Evolutionary conservation across 495 filamentous ascomycete species (phyloP).

Genomic region (Neurospora sp.): DNA sequence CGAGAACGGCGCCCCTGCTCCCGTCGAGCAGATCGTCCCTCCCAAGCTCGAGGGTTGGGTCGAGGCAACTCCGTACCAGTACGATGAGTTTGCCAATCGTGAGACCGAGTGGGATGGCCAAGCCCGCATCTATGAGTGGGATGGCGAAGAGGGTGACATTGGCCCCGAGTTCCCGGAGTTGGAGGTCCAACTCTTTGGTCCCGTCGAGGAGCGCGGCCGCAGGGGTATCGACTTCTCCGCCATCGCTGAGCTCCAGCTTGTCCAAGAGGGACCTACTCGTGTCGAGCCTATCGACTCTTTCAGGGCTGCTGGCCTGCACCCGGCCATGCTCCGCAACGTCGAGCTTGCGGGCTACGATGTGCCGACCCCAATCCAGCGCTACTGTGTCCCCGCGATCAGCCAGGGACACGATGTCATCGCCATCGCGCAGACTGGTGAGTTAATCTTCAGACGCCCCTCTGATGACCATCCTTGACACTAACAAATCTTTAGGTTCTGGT

Average conservation of each 20-base stretch:
- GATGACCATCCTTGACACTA: not conserved
- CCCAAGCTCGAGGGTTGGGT: constrained; percentile 39
- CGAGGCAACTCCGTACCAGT: constrained; percentile 42
- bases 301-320: constrained; percentile 73
- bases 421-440: constrained; percentile 83
- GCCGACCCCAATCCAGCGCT: constrained; percentile 83
- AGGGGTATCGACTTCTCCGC: constrained; percentile 43
- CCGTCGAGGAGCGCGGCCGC: constrained; percentile 24
- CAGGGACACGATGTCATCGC: constrained; percentile 70
- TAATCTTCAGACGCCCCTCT: not conserved
- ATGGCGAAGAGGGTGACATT: constrained; percentile 76
- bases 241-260: constrained; percentile 46
- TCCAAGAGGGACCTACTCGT: constrained; percentile 45
- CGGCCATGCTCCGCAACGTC: constrained; percentile 70
- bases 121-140: constrained; percentile 69
- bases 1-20: not conserved
- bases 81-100: constrained; percentile 32
- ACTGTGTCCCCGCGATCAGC: constrained; percentile 66
- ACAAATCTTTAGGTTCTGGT: constrained; percentile 59
- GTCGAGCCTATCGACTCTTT: constrained; percentile 53
- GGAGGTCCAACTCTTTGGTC: constrained; percentile 62
- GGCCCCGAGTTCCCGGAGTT: constrained; percentile 58
- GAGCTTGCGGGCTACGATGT: constrained; percentile 47
- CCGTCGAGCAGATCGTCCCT: constrained; percentile 1
- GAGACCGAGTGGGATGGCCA: constrained; percentile 29